Conservation (phyloP, 768 basidiomycete genomes). For the Pholiota conissans region DNA sequence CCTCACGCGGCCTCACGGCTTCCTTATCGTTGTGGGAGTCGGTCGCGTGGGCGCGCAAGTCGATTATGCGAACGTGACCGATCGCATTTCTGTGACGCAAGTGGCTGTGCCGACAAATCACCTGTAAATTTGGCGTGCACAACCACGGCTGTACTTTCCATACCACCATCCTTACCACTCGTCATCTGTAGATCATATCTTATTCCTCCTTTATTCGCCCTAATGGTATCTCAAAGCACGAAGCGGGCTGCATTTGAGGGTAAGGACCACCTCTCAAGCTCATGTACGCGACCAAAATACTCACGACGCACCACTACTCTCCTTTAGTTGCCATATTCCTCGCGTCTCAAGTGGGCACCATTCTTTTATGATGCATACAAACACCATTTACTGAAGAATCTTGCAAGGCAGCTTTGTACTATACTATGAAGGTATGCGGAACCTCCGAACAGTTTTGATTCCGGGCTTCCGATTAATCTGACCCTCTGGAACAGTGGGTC, state of each 20-base stretch:
- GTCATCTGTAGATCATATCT: background rate
- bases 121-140: background rate
- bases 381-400: slow-evolving; percentile 19
- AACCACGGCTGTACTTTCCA: background rate
- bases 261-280: slow-evolving; percentile 17
- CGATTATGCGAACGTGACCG: no score
- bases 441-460: background rate
- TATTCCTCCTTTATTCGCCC: background rate
- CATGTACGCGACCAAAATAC: background rate
- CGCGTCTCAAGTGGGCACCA: slow-evolving; percentile 47
- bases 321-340: slow-evolving; percentile 48
- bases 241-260: slow-evolving; percentile 49
- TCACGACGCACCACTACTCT: background rate
- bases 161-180: background rate
- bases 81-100: no score
- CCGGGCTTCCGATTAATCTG: background rate
- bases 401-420: slow-evolving; percentile 74
- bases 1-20: no score
- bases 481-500: slow-evolving; percentile 60
- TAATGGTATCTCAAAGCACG: slow-evolving; percentile 35
- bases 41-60: no score
- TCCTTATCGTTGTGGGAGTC: no score
- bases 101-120: background rate
- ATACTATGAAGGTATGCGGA: slow-evolving; percentile 64
- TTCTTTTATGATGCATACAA: slow-evolving; percentile 4